A percentile compares a stretch with the other conserved stretches of the same genome.
Evolutionary conservation across 805 yeast genomes (phyloP).

Genomic region (Torulaspora quercuum): DNA sequence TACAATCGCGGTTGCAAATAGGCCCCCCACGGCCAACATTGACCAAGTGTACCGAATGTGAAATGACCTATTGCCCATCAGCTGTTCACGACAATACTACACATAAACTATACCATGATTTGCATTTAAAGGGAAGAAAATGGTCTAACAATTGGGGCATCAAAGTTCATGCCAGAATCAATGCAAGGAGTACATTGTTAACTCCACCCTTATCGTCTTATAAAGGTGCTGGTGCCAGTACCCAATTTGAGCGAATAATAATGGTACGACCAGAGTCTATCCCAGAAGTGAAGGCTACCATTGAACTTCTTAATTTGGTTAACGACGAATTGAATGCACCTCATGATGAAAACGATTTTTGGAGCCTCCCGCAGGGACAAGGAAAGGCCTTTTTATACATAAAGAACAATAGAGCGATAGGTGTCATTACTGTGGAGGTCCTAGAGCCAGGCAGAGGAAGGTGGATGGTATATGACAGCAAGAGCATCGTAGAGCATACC

Average conservation of each 20-base stretch:
- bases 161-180: constrained; percentile 9
- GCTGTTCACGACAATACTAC: constrained; percentile 21
- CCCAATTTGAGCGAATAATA: constrained; percentile 33
- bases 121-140: constrained; percentile 46
- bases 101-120: constrained; percentile 52
- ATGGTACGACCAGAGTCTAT: constrained; percentile 36
- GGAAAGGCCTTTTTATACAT: constrained; percentile 53
- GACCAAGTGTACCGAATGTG: constrained; percentile 28
- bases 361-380: constrained; percentile 29
- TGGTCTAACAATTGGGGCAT: constrained; percentile 45
- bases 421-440: constrained; percentile 51
- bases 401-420: constrained; percentile 47
- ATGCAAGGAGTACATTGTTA: constrained; percentile 3
- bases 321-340: constrained; percentile 63
- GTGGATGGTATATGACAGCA: constrained; percentile 60
- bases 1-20: constrained; percentile 23
- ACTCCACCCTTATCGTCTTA: constrained; percentile 21
- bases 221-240: constrained; percentile 1
- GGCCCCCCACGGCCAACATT: constrained; percentile 12
- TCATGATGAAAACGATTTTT: constrained; percentile 41
- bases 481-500: constrained; percentile 47
- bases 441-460: constrained; percentile 40
- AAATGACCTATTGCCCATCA: constrained; percentile 27
- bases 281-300: constrained; percentile 37
- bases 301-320: constrained; percentile 48